phyloP scores from a whole-genome alignment of 2,329 filamentous ascomycete genomes.

The Hypoxylon sp. region DNA sequence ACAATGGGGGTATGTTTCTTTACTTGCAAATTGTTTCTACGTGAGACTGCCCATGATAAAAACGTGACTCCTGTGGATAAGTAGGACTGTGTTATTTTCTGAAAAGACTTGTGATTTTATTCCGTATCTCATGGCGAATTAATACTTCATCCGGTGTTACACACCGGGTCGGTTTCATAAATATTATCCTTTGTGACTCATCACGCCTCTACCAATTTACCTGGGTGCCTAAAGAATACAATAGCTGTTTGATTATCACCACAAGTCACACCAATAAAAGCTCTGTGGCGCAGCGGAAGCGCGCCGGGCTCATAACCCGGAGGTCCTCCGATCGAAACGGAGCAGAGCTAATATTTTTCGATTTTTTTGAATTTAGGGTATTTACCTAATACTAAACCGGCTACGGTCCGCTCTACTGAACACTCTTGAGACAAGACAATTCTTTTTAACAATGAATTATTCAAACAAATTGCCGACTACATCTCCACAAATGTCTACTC shows the following conservation, averaged over 20 bases:
- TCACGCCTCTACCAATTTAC: not conserved
- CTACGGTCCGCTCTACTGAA: not conserved
- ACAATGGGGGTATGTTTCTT: not conserved
- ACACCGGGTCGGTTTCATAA: not conserved
- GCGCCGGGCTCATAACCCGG: conserved; percentile 32
- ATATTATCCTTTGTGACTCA: conserved; percentile 2
- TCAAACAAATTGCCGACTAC: not conserved
- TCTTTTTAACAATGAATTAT: not conserved
- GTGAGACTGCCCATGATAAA: not conserved
- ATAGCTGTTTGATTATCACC: not conserved
- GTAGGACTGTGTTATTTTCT: too few relatives aligned
- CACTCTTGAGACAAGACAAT: too few relatives aligned
- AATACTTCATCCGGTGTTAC: not conserved
- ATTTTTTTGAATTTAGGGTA: not conserved
- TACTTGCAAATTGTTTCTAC: not conserved
- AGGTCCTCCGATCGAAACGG: conserved; percentile 36
- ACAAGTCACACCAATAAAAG: not conserved
- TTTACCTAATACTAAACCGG: not conserved
- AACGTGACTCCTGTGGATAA: not conserved
- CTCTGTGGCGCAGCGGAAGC: conserved; percentile 35
- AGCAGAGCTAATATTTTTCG: conserved; percentile 29
- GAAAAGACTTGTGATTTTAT: not conserved
- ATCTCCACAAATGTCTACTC: not conserved
- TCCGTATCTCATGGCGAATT: not conserved
- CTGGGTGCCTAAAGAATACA: not conserved